Conservation (phyloP, 1,139 yeast genomes). For the Debaryomyces subglobosus region DNA sequence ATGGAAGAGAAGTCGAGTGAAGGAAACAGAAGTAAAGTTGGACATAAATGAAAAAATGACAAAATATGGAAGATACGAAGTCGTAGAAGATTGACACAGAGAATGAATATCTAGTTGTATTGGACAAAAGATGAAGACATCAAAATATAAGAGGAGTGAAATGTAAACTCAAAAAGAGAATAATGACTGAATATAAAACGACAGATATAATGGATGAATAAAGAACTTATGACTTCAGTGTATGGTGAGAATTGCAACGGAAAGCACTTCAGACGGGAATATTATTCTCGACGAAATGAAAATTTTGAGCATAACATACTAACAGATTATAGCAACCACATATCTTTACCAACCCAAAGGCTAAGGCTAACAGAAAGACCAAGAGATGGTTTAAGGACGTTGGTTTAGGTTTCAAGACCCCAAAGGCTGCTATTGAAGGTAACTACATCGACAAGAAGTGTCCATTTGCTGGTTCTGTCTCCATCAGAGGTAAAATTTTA, state of each 20-base stretch:
- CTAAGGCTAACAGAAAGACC: constrained; percentile 97
- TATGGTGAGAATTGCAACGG: background rate
- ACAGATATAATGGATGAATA: background rate
- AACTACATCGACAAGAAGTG: constrained; percentile 99
- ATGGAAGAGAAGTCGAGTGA: background rate
- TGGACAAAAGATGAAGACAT: background rate
- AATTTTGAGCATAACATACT: constrained; percentile 24
- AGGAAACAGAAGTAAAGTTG: background rate
- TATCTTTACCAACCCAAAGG: constrained; percentile 99
- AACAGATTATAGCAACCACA: constrained; percentile 89
- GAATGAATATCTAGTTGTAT: background rate
- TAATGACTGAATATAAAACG: background rate
- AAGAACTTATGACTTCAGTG: background rate
- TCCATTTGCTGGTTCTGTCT: constrained; percentile 95
- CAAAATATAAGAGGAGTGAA: background rate
- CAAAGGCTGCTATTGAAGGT: constrained; percentile 98
- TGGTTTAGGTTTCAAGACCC: constrained; percentile 99
- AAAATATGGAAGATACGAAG: background rate
- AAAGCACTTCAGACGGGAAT: background rate
- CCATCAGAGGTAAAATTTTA: constrained; percentile 99
- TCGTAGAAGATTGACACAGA: too few relatives aligned
- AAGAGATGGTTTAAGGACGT: constrained; percentile 99
- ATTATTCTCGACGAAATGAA: background rate
- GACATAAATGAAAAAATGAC: background rate
- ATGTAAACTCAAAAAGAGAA: background rate